Conservation (phyloP, 129 eudicot species). For the Gnaphalium uliginosum region DNA sequence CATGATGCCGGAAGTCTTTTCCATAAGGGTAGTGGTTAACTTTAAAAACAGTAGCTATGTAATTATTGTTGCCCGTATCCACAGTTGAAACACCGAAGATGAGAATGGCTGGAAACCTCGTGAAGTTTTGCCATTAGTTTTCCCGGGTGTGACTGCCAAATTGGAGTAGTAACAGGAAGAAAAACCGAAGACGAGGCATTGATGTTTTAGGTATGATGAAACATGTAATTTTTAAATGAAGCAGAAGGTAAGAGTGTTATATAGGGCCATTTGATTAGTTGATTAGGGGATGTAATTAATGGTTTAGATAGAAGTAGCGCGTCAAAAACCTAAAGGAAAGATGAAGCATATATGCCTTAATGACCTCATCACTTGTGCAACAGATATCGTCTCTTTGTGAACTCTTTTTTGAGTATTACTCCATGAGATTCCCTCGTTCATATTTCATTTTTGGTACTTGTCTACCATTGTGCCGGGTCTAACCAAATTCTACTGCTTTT, state of each 20-base stretch:
- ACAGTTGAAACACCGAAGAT: constrained; percentile 42
- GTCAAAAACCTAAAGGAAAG: constrained; percentile 20
- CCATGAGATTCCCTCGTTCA: constrained; percentile 23
- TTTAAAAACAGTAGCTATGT: constrained; percentile 26
- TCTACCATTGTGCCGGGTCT: constrained; percentile 7
- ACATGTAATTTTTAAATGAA: constrained; percentile 15
- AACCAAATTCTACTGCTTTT: neutral
- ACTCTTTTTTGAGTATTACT: constrained; percentile 27
- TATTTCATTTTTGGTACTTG: constrained; percentile 3
- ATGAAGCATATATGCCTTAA: constrained; percentile 7
- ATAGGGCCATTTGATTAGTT: constrained; percentile 26
- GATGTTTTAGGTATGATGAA: constrained; percentile 18
- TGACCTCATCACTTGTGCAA: neutral
- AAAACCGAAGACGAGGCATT: constrained; percentile 23
- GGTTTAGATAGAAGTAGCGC: constrained; percentile 38
- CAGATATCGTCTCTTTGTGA: constrained; percentile 3
- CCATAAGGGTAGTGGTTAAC: constrained; percentile 50
- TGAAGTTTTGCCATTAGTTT: constrained; percentile 16
- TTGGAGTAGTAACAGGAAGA: constrained; percentile 18
- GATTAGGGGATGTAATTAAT: constrained; percentile 31
- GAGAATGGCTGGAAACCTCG: constrained; percentile 33
- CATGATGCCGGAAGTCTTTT: constrained; percentile 47
- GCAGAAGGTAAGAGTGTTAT: neutral
- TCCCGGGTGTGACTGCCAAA: neutral
- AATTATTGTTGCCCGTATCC: constrained; percentile 49